Percentiles rank a stretch among this genome's conserved stretches.
These are phyloP conservation scores for Artemisia argyi DNA, from an alignment of 129 eudicot species.

Conservation along the genomic window DNA sequence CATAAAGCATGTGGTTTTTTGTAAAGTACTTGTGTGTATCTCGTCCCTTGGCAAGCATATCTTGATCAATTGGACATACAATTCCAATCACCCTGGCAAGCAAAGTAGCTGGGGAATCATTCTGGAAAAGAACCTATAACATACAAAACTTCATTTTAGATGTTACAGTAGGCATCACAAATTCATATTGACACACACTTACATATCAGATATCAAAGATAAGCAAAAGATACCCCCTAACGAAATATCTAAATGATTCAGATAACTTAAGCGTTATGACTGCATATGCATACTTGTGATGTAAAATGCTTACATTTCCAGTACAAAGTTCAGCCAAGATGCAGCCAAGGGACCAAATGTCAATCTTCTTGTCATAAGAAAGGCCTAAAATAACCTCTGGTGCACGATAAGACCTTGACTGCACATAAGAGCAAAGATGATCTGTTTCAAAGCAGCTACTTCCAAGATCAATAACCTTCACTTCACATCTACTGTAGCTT, in stretches of 20 bases:
- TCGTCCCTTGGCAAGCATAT: slow-evolving; percentile 87
- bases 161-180: no score
- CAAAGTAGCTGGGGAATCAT: slow-evolving; percentile 96
- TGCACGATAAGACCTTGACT: slow-evolving; percentile 90
- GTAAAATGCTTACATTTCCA: slow-evolving; percentile 65
- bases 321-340: slow-evolving; percentile 97
- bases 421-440: slow-evolving; percentile 93
- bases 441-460: slow-evolving; percentile 94
- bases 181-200: no score
- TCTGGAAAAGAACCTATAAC: slow-evolving; percentile 85
- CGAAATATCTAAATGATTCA: background rate
- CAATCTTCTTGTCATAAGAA: slow-evolving; percentile 86
- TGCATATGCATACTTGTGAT: background rate
- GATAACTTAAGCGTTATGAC: slow-evolving; percentile 10
- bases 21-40: slow-evolving; percentile 93
- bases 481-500: slow-evolving; percentile 95
- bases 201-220: no score
- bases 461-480: slow-evolving; percentile 92
- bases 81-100: slow-evolving; percentile 96
- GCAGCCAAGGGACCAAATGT: slow-evolving; percentile 96
- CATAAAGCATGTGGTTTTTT: slow-evolving; percentile 96
- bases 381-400: slow-evolving; percentile 92
- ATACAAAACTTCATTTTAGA: background rate
- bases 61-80: slow-evolving; percentile 71
- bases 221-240: background rate